Percentiles rank a stretch among this genome's conserved stretches.
These are phyloP conservation scores for Setaria viridis DNA, from an alignment of 202 grass and related monocot genomes.

Conservation along the genomic window DNA sequence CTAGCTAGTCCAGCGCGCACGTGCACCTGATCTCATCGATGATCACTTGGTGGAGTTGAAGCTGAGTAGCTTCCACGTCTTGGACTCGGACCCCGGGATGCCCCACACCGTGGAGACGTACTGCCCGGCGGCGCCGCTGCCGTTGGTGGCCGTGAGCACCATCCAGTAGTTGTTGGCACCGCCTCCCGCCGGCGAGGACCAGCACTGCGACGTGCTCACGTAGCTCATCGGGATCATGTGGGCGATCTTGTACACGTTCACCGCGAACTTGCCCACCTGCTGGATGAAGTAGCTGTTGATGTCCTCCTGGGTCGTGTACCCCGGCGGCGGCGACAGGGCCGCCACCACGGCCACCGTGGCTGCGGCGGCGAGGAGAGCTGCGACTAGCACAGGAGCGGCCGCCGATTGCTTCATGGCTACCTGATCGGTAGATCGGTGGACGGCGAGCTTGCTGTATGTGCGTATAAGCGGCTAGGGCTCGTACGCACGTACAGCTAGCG, in stretches of 20 bases:
- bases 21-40: not conserved
- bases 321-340: not conserved
- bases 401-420: constrained; percentile 35
- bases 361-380: not conserved
- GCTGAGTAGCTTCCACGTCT: constrained; percentile 52
- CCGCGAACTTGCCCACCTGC: constrained; percentile 44
- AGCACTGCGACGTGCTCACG: constrained; percentile 44
- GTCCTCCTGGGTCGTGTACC: constrained; percentile 41
- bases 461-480: not conserved
- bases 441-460: not conserved
- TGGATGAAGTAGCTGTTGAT: constrained; percentile 8
- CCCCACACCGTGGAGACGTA: constrained; percentile 46
- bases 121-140: not conserved
- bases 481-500: not conserved
- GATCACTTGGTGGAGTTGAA: constrained; percentile 25
- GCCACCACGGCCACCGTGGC: not conserved
- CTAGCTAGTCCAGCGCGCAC: too few species aligned
- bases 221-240: constrained; percentile 17
- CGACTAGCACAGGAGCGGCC: not conserved
- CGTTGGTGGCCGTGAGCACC: constrained; percentile 39
- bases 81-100: constrained; percentile 43
- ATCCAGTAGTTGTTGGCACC: constrained; percentile 46
- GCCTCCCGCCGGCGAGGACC: constrained; percentile 30
- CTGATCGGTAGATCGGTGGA: not conserved
- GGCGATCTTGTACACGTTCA: constrained; percentile 48